Evolutionary conservation across 495 filamentous ascomycete genomes (phyloP), one percentile per base, ranked within the genome.

Genomic region (Neurospora sp.): DNA sequence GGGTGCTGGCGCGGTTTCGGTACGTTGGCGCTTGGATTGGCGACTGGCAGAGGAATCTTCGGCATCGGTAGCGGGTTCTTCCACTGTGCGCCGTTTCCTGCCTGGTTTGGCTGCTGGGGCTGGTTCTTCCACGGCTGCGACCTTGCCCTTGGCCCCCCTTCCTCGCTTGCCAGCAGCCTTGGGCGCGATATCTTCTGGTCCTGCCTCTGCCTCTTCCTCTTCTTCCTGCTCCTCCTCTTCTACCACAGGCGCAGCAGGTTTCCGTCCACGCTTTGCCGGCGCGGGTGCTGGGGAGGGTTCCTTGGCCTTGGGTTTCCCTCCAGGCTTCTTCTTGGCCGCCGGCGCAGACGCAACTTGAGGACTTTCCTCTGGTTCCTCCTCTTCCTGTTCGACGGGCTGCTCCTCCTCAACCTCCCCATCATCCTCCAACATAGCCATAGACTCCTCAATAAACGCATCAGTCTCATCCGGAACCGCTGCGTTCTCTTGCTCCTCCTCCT

Each of bases 371-470:
- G 73, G 73, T 35, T 69, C 71, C 41, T 71, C 70, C 12, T 75
- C 78, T 40, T 75, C 75, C 40, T 71, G 75, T 38, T 71, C 75
- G 7, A 77, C 77, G 9, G 44, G 70, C 61, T 68, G 70, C 11
- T 71, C 10, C 39, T 53, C 53, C 59, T 75, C 37, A 69, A 75
- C 69, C 72, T 72, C 5, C 71, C 74, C 72, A 16, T 71, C 68
- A 76, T 79, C 80, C 42, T 80, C 69, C 35, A 80, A 69, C 71
- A 85, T 80, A 40, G 76, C 80, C 73, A 83, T 78, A 40, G 81
- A 79, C 73, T 82, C 80, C 12, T 81, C 80, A 16, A 79, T 72
- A 46, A 77, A 79, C 40, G 70, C 48, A 14, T 74, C 53, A 37
- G 53, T 65, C 35, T 44, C 44, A 37, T 71, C 38, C n/a, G 44